Evolutionary conservation across 2,329 filamentous ascomycete species (phyloP), one percentile per base, ranked within the genome.

Genomic region (Colletotrichum lupini): DNA sequence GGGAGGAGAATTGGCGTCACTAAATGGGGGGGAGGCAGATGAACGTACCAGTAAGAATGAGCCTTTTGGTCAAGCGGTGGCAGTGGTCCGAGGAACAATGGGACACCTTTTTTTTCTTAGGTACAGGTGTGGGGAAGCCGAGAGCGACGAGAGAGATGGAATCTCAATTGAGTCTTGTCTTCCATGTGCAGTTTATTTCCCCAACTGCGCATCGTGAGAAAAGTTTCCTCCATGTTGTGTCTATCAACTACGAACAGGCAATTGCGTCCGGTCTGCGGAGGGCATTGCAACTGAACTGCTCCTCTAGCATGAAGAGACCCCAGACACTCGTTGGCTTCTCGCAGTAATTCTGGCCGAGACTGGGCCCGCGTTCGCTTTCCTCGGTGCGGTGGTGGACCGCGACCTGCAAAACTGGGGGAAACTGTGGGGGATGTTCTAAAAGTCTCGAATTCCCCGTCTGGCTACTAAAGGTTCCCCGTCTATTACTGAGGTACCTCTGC

Each of bases 301-400:
- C 28, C 22, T 61, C 28, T 37, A 28, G 65, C 32, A 61, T 42
- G 42, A 65, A 11, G 56, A 2, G 46, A 42, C 53, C 22, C 22
- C n/a, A 22, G 14, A 26, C 42, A 16, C 24, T 42, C 58, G 56
- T 58, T 73, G 56, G 19, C 67, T 26, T 28, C 67, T 73, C 71
- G 71, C 56, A 73, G 71, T 62, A 73, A 71, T 73, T 73, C 71
- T 73, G 71, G 71, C 71, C 71, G 71, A 73, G 60, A n/a, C 46
- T 9, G 71, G 56, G 37, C 67, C 56, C 64, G 67, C 55, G 56
- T 66, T 70, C 67, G 70, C 70, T 66, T 49, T 35, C 67, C 65
- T 73, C 70, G 67, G 67, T 71, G 61, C 70, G 67, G 67, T 71
- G 61, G 67, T 73, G 67, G 67, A 62, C 61, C 71, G 56, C 60